Percentiles rank a stretch among this genome's conserved stretches.
phyloP scores from a whole-genome alignment of 2,329 filamentous ascomycete species.

The Cryphonectria parasitica region DNA sequence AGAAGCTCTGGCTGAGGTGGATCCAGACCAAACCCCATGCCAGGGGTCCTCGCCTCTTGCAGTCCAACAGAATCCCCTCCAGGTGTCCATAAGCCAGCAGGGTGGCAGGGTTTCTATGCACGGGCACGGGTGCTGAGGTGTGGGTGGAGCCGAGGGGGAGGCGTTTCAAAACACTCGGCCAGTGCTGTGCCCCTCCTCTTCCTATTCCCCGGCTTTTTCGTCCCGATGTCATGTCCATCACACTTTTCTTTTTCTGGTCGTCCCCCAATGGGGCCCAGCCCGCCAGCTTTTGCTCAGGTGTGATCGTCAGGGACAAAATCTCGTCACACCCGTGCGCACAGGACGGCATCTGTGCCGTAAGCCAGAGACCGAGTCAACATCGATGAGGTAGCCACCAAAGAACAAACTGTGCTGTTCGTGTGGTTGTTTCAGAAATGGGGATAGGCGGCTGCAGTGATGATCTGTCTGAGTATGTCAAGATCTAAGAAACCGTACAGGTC shows the following conservation, averaged over 20 bases:
- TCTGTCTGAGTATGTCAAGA: neutral
- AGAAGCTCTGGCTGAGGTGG: neutral
- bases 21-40: neutral
- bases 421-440: neutral
- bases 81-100: neutral
- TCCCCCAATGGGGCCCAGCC: neutral
- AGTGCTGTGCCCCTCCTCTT: neutral
- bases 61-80: neutral
- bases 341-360: neutral
- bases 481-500: neutral
- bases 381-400: neutral
- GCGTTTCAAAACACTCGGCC: conserved; percentile 24
- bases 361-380: neutral
- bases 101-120: neutral
- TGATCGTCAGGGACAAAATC: conserved; percentile 13
- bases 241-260: neutral
- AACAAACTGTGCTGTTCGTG: neutral
- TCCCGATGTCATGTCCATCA: conserved; percentile 1
- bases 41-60: neutral
- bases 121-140: neutral
- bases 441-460: neutral
- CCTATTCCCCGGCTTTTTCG: conserved; percentile 14
- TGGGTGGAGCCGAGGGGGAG: conserved; percentile 7
- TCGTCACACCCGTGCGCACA: conserved; percentile 2
- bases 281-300: neutral